Base-by-base conservation (phyloP, 2,329 filamentous ascomycete genomes). In the Aspergillus melleus region DNA sequence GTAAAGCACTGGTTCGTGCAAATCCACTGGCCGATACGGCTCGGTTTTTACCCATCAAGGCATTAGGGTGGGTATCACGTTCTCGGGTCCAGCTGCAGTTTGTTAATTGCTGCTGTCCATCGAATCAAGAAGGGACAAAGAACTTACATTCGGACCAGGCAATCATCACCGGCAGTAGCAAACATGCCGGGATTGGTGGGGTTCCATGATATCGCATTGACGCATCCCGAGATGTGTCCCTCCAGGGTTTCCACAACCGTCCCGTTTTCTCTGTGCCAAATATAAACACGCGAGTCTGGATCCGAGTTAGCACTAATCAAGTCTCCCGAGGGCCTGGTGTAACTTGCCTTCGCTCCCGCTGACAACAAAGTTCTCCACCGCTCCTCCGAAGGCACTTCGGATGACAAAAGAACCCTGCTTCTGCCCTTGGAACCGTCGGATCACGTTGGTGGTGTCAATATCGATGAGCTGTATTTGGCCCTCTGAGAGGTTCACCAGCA, bases 141-240 rank as follows among this genome's bases (percentile, higher is more conserved):
- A 61, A 80, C 90, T 81, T 81, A 97, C 90, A 99, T 92, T 77
- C 89, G 88, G 64, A 98, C 88, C 72, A 85, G 88, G 56, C 84
- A 83, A 71, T 98, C 95, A 74, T 99, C 95, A 19, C 94, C 93
- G 60, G 91, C 94, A 12, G 92, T 94, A 16, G 92, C 95, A 76
- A 97, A 91, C 80, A 97, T 89, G 62, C 86, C 86, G 1, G 91
- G 88, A 70, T 97, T 86, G 11, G 80, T 83, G 1, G 95, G 93
- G 69, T 94, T 95, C 94, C 95, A 99, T 22, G 89, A 84, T 42
- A 96, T 90, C 8, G 91, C 86, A 72, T 97, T 98, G 64, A 95
- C 94, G 61, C 86, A 88, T 36, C 92, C 89, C 12, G 85, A 83
- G 6, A 81, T 79, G 52, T 98, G 94, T 0, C 88, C 93, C 32